phyloP scores from a whole-genome alignment of 768 basidiomycete species.

The Phylloporus rhodoxanthus region DNA sequence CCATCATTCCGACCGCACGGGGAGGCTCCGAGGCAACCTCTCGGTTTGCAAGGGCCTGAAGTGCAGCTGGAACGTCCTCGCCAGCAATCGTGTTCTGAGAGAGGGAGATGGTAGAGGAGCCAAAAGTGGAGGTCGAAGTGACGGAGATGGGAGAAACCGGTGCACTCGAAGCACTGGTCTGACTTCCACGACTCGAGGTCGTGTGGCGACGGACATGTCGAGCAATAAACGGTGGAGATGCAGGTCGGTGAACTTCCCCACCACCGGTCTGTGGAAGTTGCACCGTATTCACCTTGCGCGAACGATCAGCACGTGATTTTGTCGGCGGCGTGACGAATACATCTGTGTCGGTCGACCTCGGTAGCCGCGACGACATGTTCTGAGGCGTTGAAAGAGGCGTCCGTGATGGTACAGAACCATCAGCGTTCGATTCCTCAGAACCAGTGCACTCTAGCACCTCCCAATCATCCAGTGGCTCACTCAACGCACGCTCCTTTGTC shows the following conservation, averaged over 20 bases:
- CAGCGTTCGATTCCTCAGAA: constrained; percentile 22
- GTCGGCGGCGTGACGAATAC: constrained; percentile 13
- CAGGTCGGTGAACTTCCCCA: constrained; percentile 20
- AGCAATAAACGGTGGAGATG: constrained; percentile 30
- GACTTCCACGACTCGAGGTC: constrained; percentile 28
- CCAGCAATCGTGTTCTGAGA: constrained; percentile 13
- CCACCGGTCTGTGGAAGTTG: constrained; percentile 18
- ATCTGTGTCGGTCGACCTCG: constrained; percentile 7
- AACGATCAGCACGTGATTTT: constrained; percentile 11
- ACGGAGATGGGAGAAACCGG: constrained; percentile 29
- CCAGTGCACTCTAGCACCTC: constrained; percentile 28
- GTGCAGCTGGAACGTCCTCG: constrained; percentile 17
- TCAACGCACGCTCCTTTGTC: constrained; percentile 32
- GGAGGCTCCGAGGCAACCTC: constrained; percentile 24
- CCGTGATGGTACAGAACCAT: constrained; percentile 19
- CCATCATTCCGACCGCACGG: constrained; percentile 10
- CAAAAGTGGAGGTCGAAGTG: constrained; percentile 25
- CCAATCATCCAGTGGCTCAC: constrained; percentile 31
- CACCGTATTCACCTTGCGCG: constrained; percentile 23
- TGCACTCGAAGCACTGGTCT: constrained; percentile 27
- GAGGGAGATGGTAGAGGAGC: constrained; percentile 15
- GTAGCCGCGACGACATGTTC: constrained; percentile 9
- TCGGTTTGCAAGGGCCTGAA: constrained; percentile 12
- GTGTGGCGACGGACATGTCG: constrained; percentile 32
- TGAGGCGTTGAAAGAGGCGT: constrained; percentile 21